phyloP scores from a whole-genome alignment of 2,329 filamentous ascomycete genomes.

The Talaromyces sp. region DNA sequence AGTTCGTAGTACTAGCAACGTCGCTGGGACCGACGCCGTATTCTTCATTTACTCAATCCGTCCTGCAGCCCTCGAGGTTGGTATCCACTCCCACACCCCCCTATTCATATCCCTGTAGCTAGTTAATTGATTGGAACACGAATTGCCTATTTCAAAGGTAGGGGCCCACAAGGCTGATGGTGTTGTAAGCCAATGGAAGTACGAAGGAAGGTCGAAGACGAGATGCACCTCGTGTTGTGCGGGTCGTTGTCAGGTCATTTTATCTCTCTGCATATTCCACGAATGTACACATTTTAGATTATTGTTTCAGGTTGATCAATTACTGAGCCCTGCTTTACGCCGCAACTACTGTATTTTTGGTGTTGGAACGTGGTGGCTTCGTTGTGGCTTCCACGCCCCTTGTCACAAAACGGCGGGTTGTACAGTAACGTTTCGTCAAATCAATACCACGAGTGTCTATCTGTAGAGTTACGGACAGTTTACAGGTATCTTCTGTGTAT shows the following conservation, averaged over 20 bases:
- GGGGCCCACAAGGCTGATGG: background rate
- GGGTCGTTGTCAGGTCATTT: background rate
- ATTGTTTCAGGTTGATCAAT: background rate
- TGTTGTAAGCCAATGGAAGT: background rate
- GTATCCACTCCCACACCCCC: background rate
- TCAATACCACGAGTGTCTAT: background rate
- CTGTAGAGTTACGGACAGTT: background rate
- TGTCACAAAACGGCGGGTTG: background rate
- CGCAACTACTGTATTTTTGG: background rate
- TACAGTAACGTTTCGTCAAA: background rate
- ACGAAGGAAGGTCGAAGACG: background rate
- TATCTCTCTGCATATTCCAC: background rate
- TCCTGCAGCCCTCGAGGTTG: background rate
- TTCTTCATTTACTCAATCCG: background rate
- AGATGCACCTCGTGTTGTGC: conserved; percentile 4
- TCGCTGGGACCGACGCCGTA: background rate
- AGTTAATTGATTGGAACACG: background rate
- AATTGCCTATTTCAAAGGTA: background rate
- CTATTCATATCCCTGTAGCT: background rate
- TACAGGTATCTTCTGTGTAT: background rate
- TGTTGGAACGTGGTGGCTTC: background rate
- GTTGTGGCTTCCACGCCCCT: background rate
- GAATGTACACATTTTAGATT: background rate
- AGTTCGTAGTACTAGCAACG: background rate
- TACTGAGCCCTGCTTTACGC: background rate